phyloP scores from a whole-genome alignment of 805 yeast species.

The Teunomyces kruisii region DNA sequence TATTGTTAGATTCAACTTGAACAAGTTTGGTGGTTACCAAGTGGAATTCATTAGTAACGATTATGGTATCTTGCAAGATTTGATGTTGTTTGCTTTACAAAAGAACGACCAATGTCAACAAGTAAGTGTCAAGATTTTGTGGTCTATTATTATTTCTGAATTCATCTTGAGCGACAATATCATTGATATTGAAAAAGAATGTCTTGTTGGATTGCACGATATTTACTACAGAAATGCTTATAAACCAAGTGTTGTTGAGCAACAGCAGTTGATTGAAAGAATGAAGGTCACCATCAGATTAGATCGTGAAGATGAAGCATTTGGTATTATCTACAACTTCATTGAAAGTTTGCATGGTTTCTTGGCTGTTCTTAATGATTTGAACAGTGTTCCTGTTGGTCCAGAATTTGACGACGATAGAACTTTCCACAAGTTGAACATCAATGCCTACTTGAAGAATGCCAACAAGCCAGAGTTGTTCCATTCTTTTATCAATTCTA shows the following conservation, averaged over 20 bases:
- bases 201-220: slow-evolving; percentile 62
- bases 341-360: slow-evolving; percentile 59
- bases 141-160: slow-evolving; percentile 72
- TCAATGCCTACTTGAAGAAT: slow-evolving; percentile 72
- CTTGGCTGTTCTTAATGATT: slow-evolving; percentile 62
- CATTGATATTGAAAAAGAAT: slow-evolving; percentile 60
- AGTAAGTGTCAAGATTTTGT: slow-evolving; percentile 63
- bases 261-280: slow-evolving; percentile 50
- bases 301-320: slow-evolving; percentile 67
- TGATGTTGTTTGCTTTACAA: slow-evolving; percentile 69
- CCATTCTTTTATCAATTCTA: slow-evolving; percentile 72
- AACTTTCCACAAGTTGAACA: slow-evolving; percentile 73
- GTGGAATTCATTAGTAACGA: slow-evolving; percentile 57
- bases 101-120: slow-evolving; percentile 58
- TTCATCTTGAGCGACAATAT: slow-evolving; percentile 57
- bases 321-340: slow-evolving; percentile 46
- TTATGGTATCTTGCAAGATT: slow-evolving; percentile 59
- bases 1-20: slow-evolving; percentile 55
- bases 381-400: slow-evolving; percentile 73
- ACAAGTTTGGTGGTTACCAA: slow-evolving; percentile 69
- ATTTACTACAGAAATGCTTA: slow-evolving; percentile 58
- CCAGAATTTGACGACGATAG: slow-evolving; percentile 87
- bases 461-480: slow-evolving; percentile 78
- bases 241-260: slow-evolving; percentile 57
- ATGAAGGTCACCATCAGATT: slow-evolving; percentile 50